Evolutionary conservation across 345 rosid species (phyloP).

Genomic region (Brassica carinata): DNA sequence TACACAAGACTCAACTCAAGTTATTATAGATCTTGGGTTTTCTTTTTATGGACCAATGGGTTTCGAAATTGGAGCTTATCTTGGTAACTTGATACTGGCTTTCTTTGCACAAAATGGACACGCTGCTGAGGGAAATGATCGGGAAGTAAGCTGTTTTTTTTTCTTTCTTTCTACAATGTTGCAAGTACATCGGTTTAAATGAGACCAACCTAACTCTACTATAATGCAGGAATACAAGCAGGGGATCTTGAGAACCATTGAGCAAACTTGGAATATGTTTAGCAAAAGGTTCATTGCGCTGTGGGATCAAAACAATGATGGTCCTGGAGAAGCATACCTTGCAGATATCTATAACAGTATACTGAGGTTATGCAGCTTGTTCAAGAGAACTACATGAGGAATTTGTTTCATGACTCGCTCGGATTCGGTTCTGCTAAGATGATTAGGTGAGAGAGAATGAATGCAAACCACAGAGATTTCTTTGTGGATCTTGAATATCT

Average conservation of each 20-base stretch:
- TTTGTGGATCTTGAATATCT: neutral
- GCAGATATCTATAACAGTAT: constrained; percentile 67
- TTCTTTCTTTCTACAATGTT: neutral
- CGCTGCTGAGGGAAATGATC: constrained; percentile 58
- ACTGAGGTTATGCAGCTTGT: constrained; percentile 63
- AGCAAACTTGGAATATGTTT: constrained; percentile 82
- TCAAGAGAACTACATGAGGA: constrained; percentile 61
- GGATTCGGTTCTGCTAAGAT: constrained; percentile 98
- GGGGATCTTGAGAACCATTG: constrained; percentile 71
- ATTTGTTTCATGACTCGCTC: constrained; percentile 78
- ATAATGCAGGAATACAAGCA: constrained; percentile 63
- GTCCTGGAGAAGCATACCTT: constrained; percentile 86
- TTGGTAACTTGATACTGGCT: constrained; percentile 87
- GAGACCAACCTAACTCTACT: neutral
- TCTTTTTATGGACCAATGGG: constrained; percentile 95
- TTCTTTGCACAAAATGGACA: constrained; percentile 96
- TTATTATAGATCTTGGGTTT: constrained; percentile 92
- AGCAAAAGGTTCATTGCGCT: constrained; percentile 60
- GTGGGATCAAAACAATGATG: constrained; percentile 80
- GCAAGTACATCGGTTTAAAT: neutral
- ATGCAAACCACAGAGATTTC: neutral
- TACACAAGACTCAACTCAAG: constrained; percentile 79
- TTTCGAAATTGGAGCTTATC: constrained; percentile 84
- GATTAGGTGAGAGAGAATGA: constrained; percentile 61
- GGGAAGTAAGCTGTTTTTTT: constrained; percentile 51